Evolutionary conservation across 1,139 yeast species (phyloP), one percentile per base, ranked within the genome.

Genomic region (Yamadazyma friedrichii): DNA sequence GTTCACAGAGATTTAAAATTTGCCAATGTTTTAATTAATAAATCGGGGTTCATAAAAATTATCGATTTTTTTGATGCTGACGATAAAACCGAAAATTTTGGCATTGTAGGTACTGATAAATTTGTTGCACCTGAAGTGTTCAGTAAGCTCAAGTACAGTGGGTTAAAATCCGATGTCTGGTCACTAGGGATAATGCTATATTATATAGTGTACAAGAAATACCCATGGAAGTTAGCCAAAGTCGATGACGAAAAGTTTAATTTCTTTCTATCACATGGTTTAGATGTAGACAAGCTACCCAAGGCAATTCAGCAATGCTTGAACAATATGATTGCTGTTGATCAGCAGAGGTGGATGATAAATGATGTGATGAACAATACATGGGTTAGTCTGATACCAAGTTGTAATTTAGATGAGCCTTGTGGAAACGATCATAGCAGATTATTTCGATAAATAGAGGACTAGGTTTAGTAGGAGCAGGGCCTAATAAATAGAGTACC

Each of bases 121-220:
- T 74, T 65, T 47, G 61, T 65, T 25, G 77, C 82, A 0, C 82
- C 83, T 0, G 83, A 78, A 51, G 65, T 73, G 15, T 63, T 62
- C 33, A 43, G 53, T 12, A 42, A 40, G 11, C 48, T 76, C 9
- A 52, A 50, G 11, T 78, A 78, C 50, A 61, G 67, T 42, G 77
- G 79, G 0, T 56, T 52, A 36, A 55, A 55, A 27, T 62, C 65
- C 6, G 82, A 78, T 47, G 52, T 74, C 9, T 78, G 83, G 83
- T 68, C 80, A 0, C 45, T 74, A 31, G 82, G 76, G 0, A 61
- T 76, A 2, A 56, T 76, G 2, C 51, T 73, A 2, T 65, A 62
- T 43, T 67, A 62, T 46, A 48, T 72, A 43, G 13, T 62, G 3
- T 50, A 53, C 17, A 45, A 49, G 17, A 48, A 40, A 24, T 59